Evolutionary conservation across 768 basidiomycete species (phyloP).

Genomic region (Termitomyces sp.): DNA sequence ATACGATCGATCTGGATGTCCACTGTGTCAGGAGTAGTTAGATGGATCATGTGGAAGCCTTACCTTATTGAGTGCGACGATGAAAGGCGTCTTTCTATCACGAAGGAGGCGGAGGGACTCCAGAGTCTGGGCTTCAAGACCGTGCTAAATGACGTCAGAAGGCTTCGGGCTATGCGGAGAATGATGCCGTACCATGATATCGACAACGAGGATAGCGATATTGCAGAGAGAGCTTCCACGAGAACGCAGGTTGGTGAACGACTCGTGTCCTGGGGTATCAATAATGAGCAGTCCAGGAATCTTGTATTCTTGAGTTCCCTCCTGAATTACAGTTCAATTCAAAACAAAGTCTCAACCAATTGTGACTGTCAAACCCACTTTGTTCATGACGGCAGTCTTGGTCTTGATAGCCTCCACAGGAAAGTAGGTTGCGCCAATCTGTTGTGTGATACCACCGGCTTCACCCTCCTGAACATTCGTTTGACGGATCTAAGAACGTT

Average conservation of each 20-base stretch:
- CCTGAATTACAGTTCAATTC: constrained; percentile 31
- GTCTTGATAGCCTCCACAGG: constrained; percentile 90
- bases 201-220: constrained; percentile 97
- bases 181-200: constrained; percentile 72
- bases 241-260: constrained; percentile 93
- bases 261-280: constrained; percentile 99
- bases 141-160: constrained; percentile 54
- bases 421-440: constrained; percentile 99
- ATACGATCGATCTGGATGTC: constrained; percentile 87
- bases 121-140: constrained; percentile 95
- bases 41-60: not conserved
- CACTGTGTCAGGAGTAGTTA: not conserved
- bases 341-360: not conserved
- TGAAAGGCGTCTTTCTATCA: constrained; percentile 96
- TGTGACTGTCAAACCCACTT: constrained; percentile 31
- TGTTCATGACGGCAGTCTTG: constrained; percentile 93
- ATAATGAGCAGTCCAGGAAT: constrained; percentile 94
- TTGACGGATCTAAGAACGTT: constrained; percentile 79
- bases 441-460: constrained; percentile 99
- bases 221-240: constrained; percentile 97
- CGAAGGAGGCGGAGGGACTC: constrained; percentile 90
- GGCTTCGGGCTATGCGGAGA: not conserved
- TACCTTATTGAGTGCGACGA: constrained; percentile 97
- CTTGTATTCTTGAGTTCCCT: constrained; percentile 85
- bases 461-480: constrained; percentile 99